Evolutionary conservation across 345 rosid genomes (phyloP).

Genomic region (Ceriops tagal): DNA sequence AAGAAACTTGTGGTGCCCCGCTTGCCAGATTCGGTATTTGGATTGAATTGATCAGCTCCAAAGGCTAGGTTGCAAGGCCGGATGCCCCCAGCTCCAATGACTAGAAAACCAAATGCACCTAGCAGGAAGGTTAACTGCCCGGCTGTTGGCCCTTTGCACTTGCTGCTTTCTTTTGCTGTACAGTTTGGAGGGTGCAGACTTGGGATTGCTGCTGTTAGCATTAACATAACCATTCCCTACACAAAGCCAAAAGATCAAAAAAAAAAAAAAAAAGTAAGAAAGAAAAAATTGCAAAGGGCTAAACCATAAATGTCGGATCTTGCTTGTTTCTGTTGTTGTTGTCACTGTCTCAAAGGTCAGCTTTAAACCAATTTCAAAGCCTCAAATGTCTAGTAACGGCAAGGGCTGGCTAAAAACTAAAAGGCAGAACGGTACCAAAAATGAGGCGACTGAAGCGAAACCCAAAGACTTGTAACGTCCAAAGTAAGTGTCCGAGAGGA

Average conservation of each 20-base stretch:
- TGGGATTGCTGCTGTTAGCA: slow-evolving; percentile 1
- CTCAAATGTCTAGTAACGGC: neutral
- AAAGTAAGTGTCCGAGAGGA: slow-evolving; percentile 20
- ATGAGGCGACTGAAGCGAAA: slow-evolving; percentile 10
- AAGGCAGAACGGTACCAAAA: slow-evolving; percentile 5
- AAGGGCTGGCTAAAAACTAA: no score
- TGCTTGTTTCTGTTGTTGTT: neutral
- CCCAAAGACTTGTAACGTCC: slow-evolving; percentile 17
- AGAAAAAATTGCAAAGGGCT: neutral
- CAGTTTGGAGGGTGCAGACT: neutral
- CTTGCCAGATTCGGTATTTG: slow-evolving; percentile 4
- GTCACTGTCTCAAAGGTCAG: no score
- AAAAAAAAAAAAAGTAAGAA: neutral
- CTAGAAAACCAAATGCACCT: neutral
- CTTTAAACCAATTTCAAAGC: neutral
- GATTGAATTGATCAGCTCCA: slow-evolving; percentile 7
- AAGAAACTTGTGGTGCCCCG: neutral
- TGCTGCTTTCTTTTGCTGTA: neutral
- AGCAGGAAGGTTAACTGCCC: neutral
- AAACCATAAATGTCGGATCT: no score
- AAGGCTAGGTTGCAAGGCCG: neutral
- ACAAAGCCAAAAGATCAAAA: neutral
- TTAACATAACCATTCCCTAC: neutral
- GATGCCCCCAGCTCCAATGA: neutral
- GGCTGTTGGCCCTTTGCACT: neutral